These are phyloP conservation scores for Amanita thiersii DNA, from an alignment of 768 basidiomycete genomes.

Conservation along the genomic window DNA sequence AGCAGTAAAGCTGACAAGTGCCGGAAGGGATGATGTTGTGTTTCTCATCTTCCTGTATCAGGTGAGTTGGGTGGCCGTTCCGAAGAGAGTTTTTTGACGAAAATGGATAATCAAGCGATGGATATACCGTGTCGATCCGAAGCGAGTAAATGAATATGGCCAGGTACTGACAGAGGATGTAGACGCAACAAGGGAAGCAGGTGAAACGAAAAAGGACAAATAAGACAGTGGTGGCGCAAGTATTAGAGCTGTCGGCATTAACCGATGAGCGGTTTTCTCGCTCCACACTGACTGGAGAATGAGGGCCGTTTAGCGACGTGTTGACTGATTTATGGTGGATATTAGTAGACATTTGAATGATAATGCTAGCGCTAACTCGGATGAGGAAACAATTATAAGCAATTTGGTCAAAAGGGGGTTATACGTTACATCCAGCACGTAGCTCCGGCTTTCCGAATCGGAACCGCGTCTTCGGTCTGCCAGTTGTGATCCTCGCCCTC, in stretches of 20 bases:
- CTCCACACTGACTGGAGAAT: too few species aligned
- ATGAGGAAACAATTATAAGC: too few species aligned
- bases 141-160: conserved; percentile 94
- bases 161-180: conserved; percentile 60
- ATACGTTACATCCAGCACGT: conserved; percentile 3
- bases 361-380: too few species aligned
- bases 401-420: too few species aligned
- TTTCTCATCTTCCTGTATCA: conserved; percentile 92
- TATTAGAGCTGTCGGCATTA: too few species aligned
- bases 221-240: conserved; percentile 20
- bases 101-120: conserved; percentile 55
- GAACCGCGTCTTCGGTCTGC: conserved; percentile 23
- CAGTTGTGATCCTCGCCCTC: conserved; percentile 13
- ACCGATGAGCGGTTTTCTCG: too few species aligned
- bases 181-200: conserved; percentile 29
- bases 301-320: too few species aligned
- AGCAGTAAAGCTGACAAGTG: conserved; percentile 15
- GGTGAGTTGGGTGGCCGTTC: conserved; percentile 34
- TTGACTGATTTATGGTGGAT: too few species aligned
- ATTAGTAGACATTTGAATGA: too few species aligned
- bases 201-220: conserved; percentile 53
- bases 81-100: conserved; percentile 8
- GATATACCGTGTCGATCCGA: conserved; percentile 95
- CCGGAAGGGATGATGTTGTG: conserved; percentile 69
- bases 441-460: conserved; percentile 30